A percentile compares a stretch with the other conserved stretches of the same genome.
These are phyloP conservation scores for Kodamaea plutei DNA, from an alignment of 1,139 yeast species.

Conservation along the genomic window DNA sequence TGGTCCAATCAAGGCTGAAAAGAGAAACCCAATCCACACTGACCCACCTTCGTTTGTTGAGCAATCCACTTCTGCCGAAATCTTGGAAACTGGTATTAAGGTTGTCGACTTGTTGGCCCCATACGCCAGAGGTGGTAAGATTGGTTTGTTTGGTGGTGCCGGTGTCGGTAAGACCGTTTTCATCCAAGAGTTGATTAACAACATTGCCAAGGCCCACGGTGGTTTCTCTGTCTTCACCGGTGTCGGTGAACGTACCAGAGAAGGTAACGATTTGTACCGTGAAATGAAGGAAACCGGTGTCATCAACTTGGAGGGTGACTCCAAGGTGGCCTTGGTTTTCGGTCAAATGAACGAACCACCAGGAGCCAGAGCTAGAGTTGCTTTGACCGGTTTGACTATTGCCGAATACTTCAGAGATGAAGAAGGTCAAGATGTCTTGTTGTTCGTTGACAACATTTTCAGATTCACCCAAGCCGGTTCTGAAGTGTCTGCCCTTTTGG, in stretches of 20 bases:
- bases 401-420: conserved; percentile 99
- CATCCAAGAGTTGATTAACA: conserved; percentile 99
- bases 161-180: conserved; percentile 99
- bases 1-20: conserved; percentile 92
- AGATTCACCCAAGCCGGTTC: conserved; percentile 99
- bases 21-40: conserved; percentile 96
- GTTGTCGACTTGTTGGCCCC: conserved; percentile 99
- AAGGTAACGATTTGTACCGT: conserved; percentile 99
- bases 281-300: conserved; percentile 99
- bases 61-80: conserved; percentile 97
- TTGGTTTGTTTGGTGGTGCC: conserved; percentile 99
- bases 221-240: conserved; percentile 99
- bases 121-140: conserved; percentile 99
- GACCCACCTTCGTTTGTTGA: conserved; percentile 95
- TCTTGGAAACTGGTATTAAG: conserved; percentile 98
- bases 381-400: conserved; percentile 98
- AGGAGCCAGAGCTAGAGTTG: conserved; percentile 99
- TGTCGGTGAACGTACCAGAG: conserved; percentile 99
- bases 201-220: conserved; percentile 99
- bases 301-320: conserved; percentile 98
- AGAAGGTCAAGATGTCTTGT: conserved; percentile 99
- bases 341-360: conserved; percentile 99
- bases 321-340: conserved; percentile 98
- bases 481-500: conserved; percentile 98
- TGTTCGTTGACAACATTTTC: conserved; percentile 99